Evolutionary conservation across 139 green algal species (phyloP), one percentile per base, ranked within the genome.

Genomic region (Desmodesmus armatus): DNA sequence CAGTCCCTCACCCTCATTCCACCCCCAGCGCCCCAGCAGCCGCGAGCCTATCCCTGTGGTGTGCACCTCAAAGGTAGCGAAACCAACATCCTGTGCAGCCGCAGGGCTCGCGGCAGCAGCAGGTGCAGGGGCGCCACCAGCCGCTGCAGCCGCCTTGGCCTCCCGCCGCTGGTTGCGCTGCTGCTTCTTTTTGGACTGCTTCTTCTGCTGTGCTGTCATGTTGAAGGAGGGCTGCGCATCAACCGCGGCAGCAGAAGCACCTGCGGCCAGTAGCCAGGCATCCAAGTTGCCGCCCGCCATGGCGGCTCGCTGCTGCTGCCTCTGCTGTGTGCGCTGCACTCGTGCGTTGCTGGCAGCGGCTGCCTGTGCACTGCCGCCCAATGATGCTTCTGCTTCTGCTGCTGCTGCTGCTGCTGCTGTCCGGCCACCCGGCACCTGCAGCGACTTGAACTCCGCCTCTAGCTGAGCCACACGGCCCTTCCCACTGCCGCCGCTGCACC

Each of bases 11-110:
- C 87, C 87, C 65, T 84, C 80, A 5, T 27, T 3, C 89, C 89
- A 91, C 25, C 87, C 89, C 89, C 90, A 91, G 13, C 44, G 35
- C 27, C 11, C 80, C 84, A 92, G 86, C 23, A 92, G 43, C 76
- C 84, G 55, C 3, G 80, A 89, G 0, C 89, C 89, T 29, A 91
- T 87, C 60, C 89, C 88, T 0, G 5, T 80, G 29, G 83, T 88
- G 58, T 83, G 74, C 3, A 58, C 82, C 83, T 92, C 89, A 63
- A 92, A 92, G 4, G n/a, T 66, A 29, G 25, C 89, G 82, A 85
- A 92, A 33, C 39, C 29, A 29, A 13, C 55, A 37, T 47, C 35
- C 44, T 55, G 77, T 77, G 3, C 55, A 7, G 3, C 69, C 27
- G n/a, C 27, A 29, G 31, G 49, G 37, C 47, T 75, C 13, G 33